Conservation (phyloP, 495 filamentous ascomycete species). For the Clohesyomyces aquaticus region DNA sequence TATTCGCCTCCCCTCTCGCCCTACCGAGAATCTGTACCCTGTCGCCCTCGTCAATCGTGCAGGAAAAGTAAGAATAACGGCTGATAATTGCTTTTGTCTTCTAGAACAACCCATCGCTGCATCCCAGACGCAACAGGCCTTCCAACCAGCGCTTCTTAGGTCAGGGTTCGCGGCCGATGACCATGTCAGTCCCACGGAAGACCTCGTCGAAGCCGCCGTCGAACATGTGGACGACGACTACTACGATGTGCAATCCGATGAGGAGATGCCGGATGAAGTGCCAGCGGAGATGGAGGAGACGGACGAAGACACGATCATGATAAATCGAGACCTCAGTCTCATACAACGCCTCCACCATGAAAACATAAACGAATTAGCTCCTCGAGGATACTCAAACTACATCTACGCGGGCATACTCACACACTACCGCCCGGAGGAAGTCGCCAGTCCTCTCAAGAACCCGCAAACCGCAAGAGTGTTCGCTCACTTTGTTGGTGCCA, state of each 20-base stretch:
- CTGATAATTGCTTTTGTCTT: conserved; percentile 35
- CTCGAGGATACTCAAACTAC: conserved; percentile 67
- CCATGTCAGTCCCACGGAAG: conserved; percentile 43
- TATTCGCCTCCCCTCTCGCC: neutral
- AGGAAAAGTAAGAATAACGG: conserved; percentile 10
- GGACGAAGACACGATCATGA: conserved; percentile 48
- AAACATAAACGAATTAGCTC: conserved; percentile 53
- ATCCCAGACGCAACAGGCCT: conserved; percentile 11
- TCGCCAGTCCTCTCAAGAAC: conserved; percentile 81
- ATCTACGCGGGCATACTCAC: conserved; percentile 75
- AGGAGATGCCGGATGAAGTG: conserved; percentile 58
- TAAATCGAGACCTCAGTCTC: conserved; percentile 49
- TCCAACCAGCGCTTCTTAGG: conserved; percentile 18
- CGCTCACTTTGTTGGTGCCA: conserved; percentile 89
- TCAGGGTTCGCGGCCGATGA: conserved; percentile 33
- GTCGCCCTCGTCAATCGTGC: conserved; percentile 4
- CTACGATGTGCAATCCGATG: conserved; percentile 69
- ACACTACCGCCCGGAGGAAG: conserved; percentile 72
- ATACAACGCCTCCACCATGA: conserved; percentile 53
- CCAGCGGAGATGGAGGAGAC: conserved; percentile 50
- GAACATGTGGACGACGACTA: conserved; percentile 62
- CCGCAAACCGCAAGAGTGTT: conserved; percentile 83
- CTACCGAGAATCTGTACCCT: neutral
- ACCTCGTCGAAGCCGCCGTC: conserved; percentile 48
- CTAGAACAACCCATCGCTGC: conserved; percentile 32